Evolutionary conservation across 2,329 filamentous ascomycete genomes (phyloP), one percentile per base, ranked within the genome.

Genomic region (Alternaria conjuncta): DNA sequence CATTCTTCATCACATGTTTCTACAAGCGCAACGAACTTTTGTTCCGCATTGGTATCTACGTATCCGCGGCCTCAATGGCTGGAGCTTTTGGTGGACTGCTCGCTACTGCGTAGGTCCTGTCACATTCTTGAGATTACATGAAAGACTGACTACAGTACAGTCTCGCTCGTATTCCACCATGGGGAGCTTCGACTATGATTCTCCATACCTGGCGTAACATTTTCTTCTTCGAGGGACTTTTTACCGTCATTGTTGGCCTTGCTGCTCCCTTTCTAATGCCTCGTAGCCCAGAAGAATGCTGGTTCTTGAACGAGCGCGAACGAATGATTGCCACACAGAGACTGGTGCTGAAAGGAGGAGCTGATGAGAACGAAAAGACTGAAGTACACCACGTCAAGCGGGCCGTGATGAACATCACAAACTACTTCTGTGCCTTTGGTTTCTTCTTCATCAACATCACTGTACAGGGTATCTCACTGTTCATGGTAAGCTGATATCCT

Each of bases 371-470:
- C 55, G 84, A 86, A 72, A 80, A 82, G 54, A 84, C 88, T 11
- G 79, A 82, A 54, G 61, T 78, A 57, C 75, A 77, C n/a, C 84
- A 89, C 66, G 69, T 88, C 47, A 85, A 83, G 77, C 77, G 81
- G 28, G 85, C 86, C 5, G 71, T 88, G 18, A 68, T 84, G 55
- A 87, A 86, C 77, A 82, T 89, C 71, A 87, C 87, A 77, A 88
- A 87, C 78, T 86, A 86, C 71, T 84, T 87, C 44, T 88, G 86
- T 72, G 86, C 85, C 2, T 71, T 84, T 6, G 86, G 86, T 7
- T 88, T 88, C 80, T 87, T 88, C 78, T 80, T 84, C 69, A 86
- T 87, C 79, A 88, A 89, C 76, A 85, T 89, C 69, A 88, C 86
- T 1, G 86, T 89, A 3, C 86, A 88, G 61, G 77, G 78, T 25